Evolutionary conservation across 208 protist genomes (phyloP), one percentile per base, ranked within the genome.

Genomic region (Trypanosoma conorhini): DNA sequence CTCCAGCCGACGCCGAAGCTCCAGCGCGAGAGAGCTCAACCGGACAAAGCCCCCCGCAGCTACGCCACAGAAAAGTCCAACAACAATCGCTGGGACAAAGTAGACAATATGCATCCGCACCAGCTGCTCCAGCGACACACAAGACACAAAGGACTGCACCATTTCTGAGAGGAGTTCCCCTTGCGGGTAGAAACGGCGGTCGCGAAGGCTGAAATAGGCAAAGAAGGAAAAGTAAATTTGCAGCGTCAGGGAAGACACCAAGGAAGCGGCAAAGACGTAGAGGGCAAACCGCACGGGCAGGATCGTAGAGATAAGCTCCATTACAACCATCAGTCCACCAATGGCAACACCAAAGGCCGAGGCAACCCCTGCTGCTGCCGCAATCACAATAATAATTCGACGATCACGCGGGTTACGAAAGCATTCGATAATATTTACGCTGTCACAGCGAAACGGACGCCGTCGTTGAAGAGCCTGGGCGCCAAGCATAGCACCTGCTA

Each of bases 361-460:
- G 5, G 83, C 83, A 42, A 86, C 62, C 13, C 83, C 83, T 15
- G 80, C 77, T n/a, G 83, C 83, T 5, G 75, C 70, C 4, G 80
- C 80, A 62, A 88, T 77, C n/a, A 85, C 66, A 4, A 82, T 40
- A 63, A 88, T 77, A 46, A 78, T 75, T 31, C 80, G 76, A 35
- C 65, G 68, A 62, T 88, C 83, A 50, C 80, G 76, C 33, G 83
- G 83, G 69, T 85, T 88, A 46, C 83, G 72, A 61, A 88, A 88
- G 70, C 72, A 83, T 61, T 85, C 74, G 22, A 88, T 77, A 59
- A 88, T 77, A 62, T 81, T 76, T 31, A 88, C 63, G 61, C 77
- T 61, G 44, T 88, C 63, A 54, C 72, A 85, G 28, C 74, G 79
- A 55, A 88, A n/a, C 5, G 70, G 67, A 42, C 74, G 83, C 10